Evolutionary conservation across 2,329 filamentous ascomycete species (phyloP).

Genomic region (Alternaria ethzedia): DNA sequence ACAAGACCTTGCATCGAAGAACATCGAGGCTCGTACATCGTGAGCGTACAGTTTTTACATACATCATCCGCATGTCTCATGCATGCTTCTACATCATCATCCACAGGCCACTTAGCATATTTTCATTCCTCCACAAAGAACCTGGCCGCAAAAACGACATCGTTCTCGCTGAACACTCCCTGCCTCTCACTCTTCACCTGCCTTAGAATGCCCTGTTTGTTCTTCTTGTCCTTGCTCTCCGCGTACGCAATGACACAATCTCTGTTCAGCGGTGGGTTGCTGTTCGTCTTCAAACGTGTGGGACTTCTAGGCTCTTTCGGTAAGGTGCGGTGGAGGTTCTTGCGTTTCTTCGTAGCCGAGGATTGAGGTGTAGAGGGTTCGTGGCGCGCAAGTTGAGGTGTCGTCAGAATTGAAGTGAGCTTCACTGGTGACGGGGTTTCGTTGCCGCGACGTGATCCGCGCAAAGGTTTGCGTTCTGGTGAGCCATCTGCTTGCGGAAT

Average conservation of each 20-base stretch:
- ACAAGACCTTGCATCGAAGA: not conserved
- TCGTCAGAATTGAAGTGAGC: not conserved
- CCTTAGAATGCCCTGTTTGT: slow-evolving; percentile 38
- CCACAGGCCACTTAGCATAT: not conserved
- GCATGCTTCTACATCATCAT: not conserved
- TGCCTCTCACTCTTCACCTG: slow-evolving; percentile 49
- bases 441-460: not conserved
- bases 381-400: not conserved
- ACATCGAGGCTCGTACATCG: not conserved
- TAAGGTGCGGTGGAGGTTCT: not conserved
- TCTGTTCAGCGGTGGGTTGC: slow-evolving; percentile 37
- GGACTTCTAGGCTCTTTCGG: slow-evolving; percentile 13
- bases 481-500: slow-evolving; percentile 16
- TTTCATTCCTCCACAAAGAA: slow-evolving; percentile 42
- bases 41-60: not conserved
- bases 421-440: not conserved
- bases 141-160: slow-evolving; percentile 51
- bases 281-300: slow-evolving; percentile 29
- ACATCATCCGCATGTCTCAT: not conserved
- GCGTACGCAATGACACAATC: slow-evolving; percentile 48
- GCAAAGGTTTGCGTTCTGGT: not conserved
- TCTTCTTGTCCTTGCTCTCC: slow-evolving; percentile 19
- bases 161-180: slow-evolving; percentile 51
- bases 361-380: not conserved
- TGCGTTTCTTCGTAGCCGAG: slow-evolving; percentile 17